These are phyloP conservation scores for Periconia macrospinosa DNA, from an alignment of 2,329 filamentous ascomycete species.

Conservation along the genomic window DNA sequence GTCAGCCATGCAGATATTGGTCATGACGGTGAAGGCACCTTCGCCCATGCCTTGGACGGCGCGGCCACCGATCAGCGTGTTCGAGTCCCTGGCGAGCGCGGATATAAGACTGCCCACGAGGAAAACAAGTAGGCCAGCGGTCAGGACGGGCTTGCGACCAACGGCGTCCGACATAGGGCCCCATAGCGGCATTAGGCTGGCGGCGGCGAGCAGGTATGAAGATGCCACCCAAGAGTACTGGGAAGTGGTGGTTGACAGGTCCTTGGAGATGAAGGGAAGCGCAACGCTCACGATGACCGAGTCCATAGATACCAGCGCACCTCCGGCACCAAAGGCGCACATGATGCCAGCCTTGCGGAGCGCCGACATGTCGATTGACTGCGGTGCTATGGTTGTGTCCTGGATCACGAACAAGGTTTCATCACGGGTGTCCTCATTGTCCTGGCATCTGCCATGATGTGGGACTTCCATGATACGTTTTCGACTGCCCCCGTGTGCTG, in stretches of 20 bases:
- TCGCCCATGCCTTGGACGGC: slow-evolving; percentile 53
- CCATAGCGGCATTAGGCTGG: neutral
- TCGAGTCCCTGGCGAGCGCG: slow-evolving; percentile 3
- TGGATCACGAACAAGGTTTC: too few relatives aligned
- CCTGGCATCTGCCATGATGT: too few relatives aligned
- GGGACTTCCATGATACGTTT: too few relatives aligned
- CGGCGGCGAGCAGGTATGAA: neutral
- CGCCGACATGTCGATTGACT: too few relatives aligned
- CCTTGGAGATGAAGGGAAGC: slow-evolving; percentile 61
- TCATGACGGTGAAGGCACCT: slow-evolving; percentile 26
- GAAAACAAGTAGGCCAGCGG: neutral
- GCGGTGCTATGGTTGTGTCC: too few relatives aligned
- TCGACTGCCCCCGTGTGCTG: too few relatives aligned
- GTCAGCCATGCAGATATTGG: slow-evolving; percentile 54
- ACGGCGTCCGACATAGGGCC: neutral
- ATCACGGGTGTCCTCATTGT: too few relatives aligned
- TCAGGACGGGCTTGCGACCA: neutral
- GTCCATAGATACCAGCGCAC: slow-evolving; percentile 63
- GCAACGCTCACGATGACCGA: slow-evolving; percentile 66
- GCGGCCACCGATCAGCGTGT: slow-evolving; percentile 55
- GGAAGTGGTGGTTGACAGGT: slow-evolving; percentile 54
- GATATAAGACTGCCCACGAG: neutral
- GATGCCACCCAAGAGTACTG: neutral
- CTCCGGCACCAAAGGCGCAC: slow-evolving; percentile 54
- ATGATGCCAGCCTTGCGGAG: slow-evolving; percentile 47